phyloP scores from a whole-genome alignment of 441 rosid genomes.

The Euphorbia celastroides region DNA sequence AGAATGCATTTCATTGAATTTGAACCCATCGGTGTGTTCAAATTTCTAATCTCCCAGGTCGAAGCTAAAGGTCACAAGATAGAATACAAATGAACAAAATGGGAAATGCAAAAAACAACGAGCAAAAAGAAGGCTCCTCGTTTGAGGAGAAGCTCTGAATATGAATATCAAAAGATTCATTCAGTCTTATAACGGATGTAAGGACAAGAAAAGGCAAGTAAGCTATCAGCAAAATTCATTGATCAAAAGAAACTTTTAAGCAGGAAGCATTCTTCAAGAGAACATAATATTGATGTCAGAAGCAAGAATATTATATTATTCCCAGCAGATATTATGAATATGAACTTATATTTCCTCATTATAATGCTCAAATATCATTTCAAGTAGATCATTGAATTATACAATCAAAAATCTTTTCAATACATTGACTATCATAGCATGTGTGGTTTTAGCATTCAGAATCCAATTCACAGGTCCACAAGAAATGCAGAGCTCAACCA shows the following conservation, averaged over 20 bases:
- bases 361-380: background rate
- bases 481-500: background rate
- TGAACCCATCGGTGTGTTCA: slow-evolving; percentile 65
- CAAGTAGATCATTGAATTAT: background rate
- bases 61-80: slow-evolving; percentile 58
- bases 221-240: slow-evolving; percentile 1
- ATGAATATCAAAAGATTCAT: slow-evolving; percentile 7
- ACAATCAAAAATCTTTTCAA: background rate
- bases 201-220: background rate
- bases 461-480: background rate
- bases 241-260: background rate
- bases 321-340: background rate
- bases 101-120: slow-evolving; percentile 2
- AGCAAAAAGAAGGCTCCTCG: slow-evolving; percentile 12
- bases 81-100: background rate
- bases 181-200: background rate
- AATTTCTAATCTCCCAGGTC: slow-evolving; percentile 86
- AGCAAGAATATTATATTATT: background rate
- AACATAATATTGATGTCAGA: background rate
- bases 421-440: background rate
- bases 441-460: background rate
- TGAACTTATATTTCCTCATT: background rate
- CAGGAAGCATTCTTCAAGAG: background rate
- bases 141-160: background rate
- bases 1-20: slow-evolving; percentile 64